Conservation (phyloP, 1,284 basidiomycete species). For the Moniliophthora roreri region DNA sequence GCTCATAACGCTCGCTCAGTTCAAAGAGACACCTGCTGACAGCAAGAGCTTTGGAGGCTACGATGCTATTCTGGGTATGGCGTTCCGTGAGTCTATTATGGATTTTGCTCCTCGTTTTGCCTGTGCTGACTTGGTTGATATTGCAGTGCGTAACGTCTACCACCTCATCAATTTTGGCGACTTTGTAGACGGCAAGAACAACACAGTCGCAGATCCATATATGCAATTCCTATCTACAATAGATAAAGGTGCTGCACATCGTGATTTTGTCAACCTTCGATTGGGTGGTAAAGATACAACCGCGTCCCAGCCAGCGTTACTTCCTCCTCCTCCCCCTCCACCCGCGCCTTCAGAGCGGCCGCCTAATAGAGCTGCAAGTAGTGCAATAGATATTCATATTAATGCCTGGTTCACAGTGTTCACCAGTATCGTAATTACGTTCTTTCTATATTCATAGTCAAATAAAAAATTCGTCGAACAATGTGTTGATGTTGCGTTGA, state of each 20-base stretch:
- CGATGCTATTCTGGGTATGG: conserved; percentile 32
- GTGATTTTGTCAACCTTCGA: conserved; percentile 30
- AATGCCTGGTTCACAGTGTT: too few species aligned
- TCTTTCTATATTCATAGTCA: too few species aligned
- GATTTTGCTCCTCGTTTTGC: neutral
- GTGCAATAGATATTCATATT: too few species aligned
- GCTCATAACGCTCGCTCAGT: conserved; percentile 16
- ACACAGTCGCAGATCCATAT: conserved; percentile 26
- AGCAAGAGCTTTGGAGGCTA: conserved; percentile 18
- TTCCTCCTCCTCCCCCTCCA: too few species aligned
- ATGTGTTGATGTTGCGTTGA: too few species aligned
- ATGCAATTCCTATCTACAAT: conserved; percentile 33
- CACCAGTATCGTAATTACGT: too few species aligned
- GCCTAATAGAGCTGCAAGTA: too few species aligned
- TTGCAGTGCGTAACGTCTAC: conserved; percentile 33
- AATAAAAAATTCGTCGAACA: too few species aligned
- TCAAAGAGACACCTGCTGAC: conserved; percentile 24
- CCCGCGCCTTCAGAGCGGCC: too few species aligned
- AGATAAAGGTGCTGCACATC: conserved; percentile 25
- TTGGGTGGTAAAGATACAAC: conserved; percentile 22
- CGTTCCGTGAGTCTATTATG: conserved; percentile 28
- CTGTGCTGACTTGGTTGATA: neutral
- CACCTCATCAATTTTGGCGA: conserved; percentile 34
- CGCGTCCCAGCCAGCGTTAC: conserved; percentile 7
- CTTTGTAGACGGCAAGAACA: conserved; percentile 30